A percentile compares a stretch with the other conserved stretches of the same genome.
phyloP scores from a whole-genome alignment of 2,329 filamentous ascomycete genomes.

The Triangularia setosa region DNA sequence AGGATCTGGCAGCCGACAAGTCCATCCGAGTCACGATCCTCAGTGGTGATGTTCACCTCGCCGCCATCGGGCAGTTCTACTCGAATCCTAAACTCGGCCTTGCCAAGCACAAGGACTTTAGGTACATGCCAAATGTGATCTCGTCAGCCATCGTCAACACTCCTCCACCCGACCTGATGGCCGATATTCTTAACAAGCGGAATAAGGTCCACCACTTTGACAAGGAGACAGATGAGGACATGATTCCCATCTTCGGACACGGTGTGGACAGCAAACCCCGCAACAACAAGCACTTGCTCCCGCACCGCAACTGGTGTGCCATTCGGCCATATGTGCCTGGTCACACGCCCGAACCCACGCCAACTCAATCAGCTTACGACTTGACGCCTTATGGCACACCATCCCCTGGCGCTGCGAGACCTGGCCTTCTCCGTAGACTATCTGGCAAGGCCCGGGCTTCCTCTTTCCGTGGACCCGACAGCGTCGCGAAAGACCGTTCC shows the following conservation, averaged over 20 bases:
- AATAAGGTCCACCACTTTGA: constrained; percentile 77
- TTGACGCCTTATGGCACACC: constrained; percentile 42
- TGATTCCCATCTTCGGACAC: constrained; percentile 88
- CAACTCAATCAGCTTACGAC: constrained; percentile 49
- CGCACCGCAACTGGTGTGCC: constrained; percentile 92
- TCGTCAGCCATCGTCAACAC: constrained; percentile 93
- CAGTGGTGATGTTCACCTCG: constrained; percentile 90
- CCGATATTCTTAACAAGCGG: constrained; percentile 87
- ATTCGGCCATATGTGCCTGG: constrained; percentile 82
- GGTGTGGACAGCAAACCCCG: constrained; percentile 85
- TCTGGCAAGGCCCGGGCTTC: constrained; percentile 19
- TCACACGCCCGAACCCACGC: constrained; percentile 66
- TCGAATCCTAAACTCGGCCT: constrained; percentile 77
- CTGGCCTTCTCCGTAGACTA: constrained; percentile 32
- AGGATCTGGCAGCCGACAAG: constrained; percentile 89
- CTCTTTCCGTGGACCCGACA: constrained; percentile 24
- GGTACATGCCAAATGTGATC: constrained; percentile 95
- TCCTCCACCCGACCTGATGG: constrained; percentile 81
- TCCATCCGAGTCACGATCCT: constrained; percentile 89
- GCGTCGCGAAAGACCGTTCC: constrained; percentile 18
- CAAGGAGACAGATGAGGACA: constrained; percentile 81
- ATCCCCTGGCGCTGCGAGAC: constrained; percentile 41
- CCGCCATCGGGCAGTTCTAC: constrained; percentile 90
- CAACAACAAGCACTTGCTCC: constrained; percentile 86
- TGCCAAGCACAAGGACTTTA: constrained; percentile 83